phyloP scores from a whole-genome alignment of 805 yeast genomes.

The Wickerhamiella occidentalis region DNA sequence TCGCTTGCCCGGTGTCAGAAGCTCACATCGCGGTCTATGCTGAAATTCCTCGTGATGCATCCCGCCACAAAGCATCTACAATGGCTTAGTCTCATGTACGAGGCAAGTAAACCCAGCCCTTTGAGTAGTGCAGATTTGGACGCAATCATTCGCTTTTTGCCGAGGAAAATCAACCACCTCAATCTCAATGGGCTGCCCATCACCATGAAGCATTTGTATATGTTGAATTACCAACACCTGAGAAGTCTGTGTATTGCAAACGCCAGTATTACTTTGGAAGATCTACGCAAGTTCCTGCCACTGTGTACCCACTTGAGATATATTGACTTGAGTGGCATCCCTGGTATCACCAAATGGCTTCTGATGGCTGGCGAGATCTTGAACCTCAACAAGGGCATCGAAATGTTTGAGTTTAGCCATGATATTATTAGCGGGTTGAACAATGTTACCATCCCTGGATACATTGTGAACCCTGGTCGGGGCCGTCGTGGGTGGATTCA shows the following conservation, averaged over 20 bases:
- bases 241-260: constrained; percentile 26
- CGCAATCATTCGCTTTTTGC: constrained; percentile 35
- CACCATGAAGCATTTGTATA: constrained; percentile 28
- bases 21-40: constrained; percentile 57
- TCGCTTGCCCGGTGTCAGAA: constrained; percentile 55
- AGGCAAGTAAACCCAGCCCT: constrained; percentile 49
- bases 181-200: constrained; percentile 59
- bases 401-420: constrained; percentile 47
- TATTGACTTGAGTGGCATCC: constrained; percentile 56
- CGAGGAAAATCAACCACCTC: constrained; percentile 35
- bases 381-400: constrained; percentile 37
- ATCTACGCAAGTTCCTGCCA: constrained; percentile 21
- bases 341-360: constrained; percentile 47
- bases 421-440: constrained; percentile 22
- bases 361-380: constrained; percentile 38
- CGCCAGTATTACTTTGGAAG: constrained; percentile 22
- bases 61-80: constrained; percentile 47
- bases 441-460: constrained; percentile 26
- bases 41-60: constrained; percentile 58
- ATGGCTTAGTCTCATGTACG: constrained; percentile 59
- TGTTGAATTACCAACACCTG: constrained; percentile 23
- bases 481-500: constrained; percentile 80
- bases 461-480: constrained; percentile 33
- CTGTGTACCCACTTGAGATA: constrained; percentile 33
- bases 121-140: constrained; percentile 38